Evolutionary conservation across 345 rosid genomes (phyloP).

Genomic region (Noccaea bulbosa): DNA sequence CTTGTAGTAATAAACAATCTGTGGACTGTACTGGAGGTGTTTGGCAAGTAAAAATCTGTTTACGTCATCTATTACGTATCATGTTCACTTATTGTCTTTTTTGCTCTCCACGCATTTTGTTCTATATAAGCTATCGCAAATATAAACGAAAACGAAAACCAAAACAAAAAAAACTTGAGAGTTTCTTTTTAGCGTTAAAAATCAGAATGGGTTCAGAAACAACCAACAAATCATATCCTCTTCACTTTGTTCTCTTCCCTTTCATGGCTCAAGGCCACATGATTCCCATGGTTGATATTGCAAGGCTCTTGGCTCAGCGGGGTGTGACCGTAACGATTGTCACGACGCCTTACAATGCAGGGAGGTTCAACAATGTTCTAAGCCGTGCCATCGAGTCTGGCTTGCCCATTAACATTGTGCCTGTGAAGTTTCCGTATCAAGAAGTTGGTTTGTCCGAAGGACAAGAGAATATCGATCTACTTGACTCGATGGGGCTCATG

Average conservation of each 20-base stretch:
- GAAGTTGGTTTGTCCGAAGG: constrained; percentile 49
- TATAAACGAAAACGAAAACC: constrained; percentile 15
- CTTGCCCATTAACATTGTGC: constrained; percentile 35
- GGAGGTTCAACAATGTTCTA: constrained; percentile 28
- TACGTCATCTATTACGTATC: constrained; percentile 39
- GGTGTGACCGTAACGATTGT: constrained; percentile 52
- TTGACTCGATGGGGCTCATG: constrained; percentile 29
- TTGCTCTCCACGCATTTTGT: constrained; percentile 23
- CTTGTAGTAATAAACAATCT: constrained; percentile 4
- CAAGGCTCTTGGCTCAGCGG: constrained; percentile 52
- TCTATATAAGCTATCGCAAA: constrained; percentile 28
- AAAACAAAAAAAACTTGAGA: constrained; percentile 18
- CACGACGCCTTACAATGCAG: constrained; percentile 49
- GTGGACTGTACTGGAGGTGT: constrained; percentile 22
- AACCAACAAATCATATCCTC: not conserved
- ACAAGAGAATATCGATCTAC: constrained; percentile 41
- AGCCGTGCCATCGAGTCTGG: constrained; percentile 35
- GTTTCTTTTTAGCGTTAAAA: not conserved
- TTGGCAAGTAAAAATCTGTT: constrained; percentile 21
- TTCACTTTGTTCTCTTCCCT: constrained; percentile 34
- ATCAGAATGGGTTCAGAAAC: constrained; percentile 18
- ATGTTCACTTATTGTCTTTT: not conserved
- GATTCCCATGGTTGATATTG: constrained; percentile 58
- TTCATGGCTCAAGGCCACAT: constrained; percentile 34
- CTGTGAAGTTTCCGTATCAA: constrained; percentile 36